Evolutionary conservation across 768 basidiomycete genomes (phyloP), one percentile per base, ranked within the genome.

Genomic region (Xerocomellus dryophilus): DNA sequence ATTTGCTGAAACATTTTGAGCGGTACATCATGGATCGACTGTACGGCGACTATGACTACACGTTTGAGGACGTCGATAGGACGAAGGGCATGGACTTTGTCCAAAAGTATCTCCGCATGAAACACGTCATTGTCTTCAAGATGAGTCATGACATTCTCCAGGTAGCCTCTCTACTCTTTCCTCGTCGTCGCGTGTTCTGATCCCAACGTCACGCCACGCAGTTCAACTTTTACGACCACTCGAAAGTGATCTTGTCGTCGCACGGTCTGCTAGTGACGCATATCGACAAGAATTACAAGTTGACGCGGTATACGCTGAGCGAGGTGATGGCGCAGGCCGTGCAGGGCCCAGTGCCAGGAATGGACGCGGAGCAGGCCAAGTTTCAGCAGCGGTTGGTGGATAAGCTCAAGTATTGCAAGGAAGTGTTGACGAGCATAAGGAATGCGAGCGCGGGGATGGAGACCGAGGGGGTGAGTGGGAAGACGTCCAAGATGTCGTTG

Each of bases 141-240:
- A 72, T 98, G 72, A 94, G 91, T 71, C 93, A 97, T 64, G 94
- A 96, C 63, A 86, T 93, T 51, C 71, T 98, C n/a, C 96, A 98
- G 84, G 94, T 91, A 53, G 42, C 18, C 80, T 61, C n/a, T 31
- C 11, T 12, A 32, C 14, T 40, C n/a, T 21, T 40, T 43, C 4
- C 5, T 14, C 7, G 29, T 12, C 6, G 27, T 17, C 7, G 3
- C 6, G 40, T 14, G 20, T 9, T 25, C n/a, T 41, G 15, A 36
- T 11, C 15, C n/a, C 5, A n/a, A 0, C 7, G 2, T 20, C 9
- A 7, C 7, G 4, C 10, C 14, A 34, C 14, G 8, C 14, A 98
- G 96, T 98, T 98, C 81, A 99, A 98, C 77, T 98, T 98, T 71
- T 92, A 91, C 70, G 97, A 98, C 73, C 97, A 99, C 74, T 88